Base-by-base conservation (phyloP, 441 rosid genomes). In the Syzygium malaccense region DNA sequence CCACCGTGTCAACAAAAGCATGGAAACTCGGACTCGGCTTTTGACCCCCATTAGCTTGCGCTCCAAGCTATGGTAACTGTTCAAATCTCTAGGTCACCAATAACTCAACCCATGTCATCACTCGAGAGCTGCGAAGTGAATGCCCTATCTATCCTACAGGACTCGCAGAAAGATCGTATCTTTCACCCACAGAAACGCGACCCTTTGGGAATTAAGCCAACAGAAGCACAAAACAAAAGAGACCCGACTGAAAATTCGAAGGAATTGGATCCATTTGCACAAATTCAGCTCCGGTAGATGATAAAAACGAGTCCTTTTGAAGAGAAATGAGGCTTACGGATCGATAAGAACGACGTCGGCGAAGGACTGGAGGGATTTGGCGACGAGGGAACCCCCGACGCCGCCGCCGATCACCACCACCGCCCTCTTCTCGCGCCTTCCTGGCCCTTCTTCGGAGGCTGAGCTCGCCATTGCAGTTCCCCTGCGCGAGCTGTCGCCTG, bases 321-420 rank as follows among this genome's bases (percentile, higher is more conserved):
- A 78, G 53, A 60, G 45, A 85, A 56, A 55, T 5, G 66, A 62
- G 17, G 89, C 96, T 53, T 92, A 97, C 97, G 96, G 93, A 87
- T 97, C 98, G 89, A 97, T 92, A 30, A 97, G 97, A 87, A 96
- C 94, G 86, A 97, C 93, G 87, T 96, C 95, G 6, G 97, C 95
- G 84, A 68, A 84, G 93, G 92, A 94, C 80, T 96, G 99, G 84
- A 96, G 93, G 54, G 93, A 51, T 58, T 93, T 93, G 23, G 95
- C 96, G 71, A 95, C 89, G 37, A 95, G 19, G 54, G 97, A 92
- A 11, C 98, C 98, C 33, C 93, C 98, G 79, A 96, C 54, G 20
- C 98, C 98, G 7, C 99, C 97, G 55, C 98, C 98, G 15, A 97
- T 88, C 37, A 96, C 92, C 89, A 95, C 92, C 89, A 95, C 95